Conservation (phyloP, 108 stramenopile genomes). For the Licmophora abbreviata region DNA sequence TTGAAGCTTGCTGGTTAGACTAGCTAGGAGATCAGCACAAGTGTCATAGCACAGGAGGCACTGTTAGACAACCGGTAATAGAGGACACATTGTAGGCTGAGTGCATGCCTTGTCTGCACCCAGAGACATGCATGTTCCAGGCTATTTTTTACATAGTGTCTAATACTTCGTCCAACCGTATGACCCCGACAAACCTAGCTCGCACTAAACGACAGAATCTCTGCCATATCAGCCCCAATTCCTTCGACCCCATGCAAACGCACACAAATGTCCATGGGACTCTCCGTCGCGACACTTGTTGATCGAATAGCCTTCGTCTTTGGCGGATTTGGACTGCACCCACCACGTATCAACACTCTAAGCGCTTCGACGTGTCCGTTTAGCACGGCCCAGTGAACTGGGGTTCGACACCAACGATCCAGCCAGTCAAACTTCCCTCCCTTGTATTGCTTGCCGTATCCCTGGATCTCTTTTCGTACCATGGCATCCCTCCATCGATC, state of each 20-base stretch:
- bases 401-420: constrained; percentile 54
- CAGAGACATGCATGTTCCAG: too few relatives aligned
- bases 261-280: constrained; percentile 60
- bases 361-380: constrained; percentile 57
- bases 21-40: too few relatives aligned
- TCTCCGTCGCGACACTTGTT: constrained; percentile 53
- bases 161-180: too few relatives aligned
- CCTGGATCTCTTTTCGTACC: constrained; percentile 16
- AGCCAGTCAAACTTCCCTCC: constrained; percentile 38
- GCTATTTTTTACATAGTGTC: too few relatives aligned
- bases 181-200: too few relatives aligned
- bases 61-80: too few relatives aligned
- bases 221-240: background rate
- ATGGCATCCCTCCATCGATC: constrained; percentile 25
- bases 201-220: background rate
- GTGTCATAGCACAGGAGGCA: too few relatives aligned
- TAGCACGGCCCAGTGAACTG: constrained; percentile 83
- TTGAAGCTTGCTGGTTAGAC: too few relatives aligned
- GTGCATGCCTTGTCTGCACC: too few relatives aligned
- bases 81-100: too few relatives aligned
- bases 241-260: constrained; percentile 44
- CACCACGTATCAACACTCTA: constrained; percentile 39
- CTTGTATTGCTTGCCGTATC: constrained; percentile 9
- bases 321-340: constrained; percentile 53
- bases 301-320: constrained; percentile 28